phyloP scores from a whole-genome alignment of 805 yeast genomes.

The Priceomyces medius region DNA sequence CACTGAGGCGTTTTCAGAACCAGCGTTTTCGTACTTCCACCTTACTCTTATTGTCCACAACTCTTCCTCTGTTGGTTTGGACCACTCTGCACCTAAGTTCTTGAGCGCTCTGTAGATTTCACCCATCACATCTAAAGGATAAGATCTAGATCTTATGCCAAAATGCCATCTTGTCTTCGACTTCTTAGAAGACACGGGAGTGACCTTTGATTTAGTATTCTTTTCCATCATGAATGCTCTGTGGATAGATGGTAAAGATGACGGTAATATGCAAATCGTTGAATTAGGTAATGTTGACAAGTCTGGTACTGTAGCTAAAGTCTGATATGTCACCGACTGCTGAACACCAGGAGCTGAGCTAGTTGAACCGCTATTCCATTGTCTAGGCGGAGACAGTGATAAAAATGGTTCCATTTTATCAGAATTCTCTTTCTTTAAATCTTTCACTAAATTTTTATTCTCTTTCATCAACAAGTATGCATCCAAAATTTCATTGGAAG shows the following conservation, averaged over 20 bases:
- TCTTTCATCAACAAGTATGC: slow-evolving; percentile 83
- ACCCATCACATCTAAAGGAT: slow-evolving; percentile 98
- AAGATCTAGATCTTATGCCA: slow-evolving; percentile 93
- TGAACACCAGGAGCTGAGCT: slow-evolving; percentile 43
- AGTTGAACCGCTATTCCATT: slow-evolving; percentile 30
- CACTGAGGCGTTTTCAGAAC: slow-evolving; percentile 31
- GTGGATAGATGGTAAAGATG: slow-evolving; percentile 91
- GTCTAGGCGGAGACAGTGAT: slow-evolving; percentile 62
- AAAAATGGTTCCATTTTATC: slow-evolving; percentile 57
- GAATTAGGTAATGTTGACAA: slow-evolving; percentile 60
- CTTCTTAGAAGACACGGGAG: slow-evolving; percentile 69
- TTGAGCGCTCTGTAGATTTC: slow-evolving; percentile 93
- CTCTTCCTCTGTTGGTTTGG: slow-evolving; percentile 90
- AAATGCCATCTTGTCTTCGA: slow-evolving; percentile 98
- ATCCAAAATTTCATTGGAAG: slow-evolving; percentile 72
- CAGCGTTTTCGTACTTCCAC: slow-evolving; percentile 71
- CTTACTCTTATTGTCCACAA: slow-evolving; percentile 94
- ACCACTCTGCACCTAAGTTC: slow-evolving; percentile 96
- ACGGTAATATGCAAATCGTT: slow-evolving; percentile 88
- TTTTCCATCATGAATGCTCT: slow-evolving; percentile 83
- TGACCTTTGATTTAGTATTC: slow-evolving; percentile 28
- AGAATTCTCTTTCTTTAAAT: slow-evolving; percentile 52
- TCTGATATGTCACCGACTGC: slow-evolving; percentile 46
- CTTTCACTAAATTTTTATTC: slow-evolving; percentile 67
- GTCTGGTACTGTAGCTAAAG: slow-evolving; percentile 47